Base-by-base conservation (phyloP, 768 basidiomycete species). In the Trametes meyenii region DNA sequence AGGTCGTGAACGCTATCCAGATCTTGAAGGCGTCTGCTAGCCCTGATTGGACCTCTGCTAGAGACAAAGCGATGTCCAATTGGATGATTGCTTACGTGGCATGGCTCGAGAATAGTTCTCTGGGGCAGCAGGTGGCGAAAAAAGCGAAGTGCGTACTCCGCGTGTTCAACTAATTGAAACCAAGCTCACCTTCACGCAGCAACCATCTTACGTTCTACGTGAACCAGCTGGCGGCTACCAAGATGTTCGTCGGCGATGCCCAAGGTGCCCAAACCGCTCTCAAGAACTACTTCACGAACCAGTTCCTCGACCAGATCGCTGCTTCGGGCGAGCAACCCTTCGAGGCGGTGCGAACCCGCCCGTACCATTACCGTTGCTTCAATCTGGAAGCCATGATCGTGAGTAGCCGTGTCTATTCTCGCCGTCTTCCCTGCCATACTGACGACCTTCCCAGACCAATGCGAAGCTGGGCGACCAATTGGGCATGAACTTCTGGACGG, bases 331-430 rank as follows among this genome's bases (percentile, higher is more conserved):
- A 85, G 66, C 82, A 85, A 69, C 85, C 84, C 7, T 79, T 84
- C 50, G 85, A 85, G 68, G 78, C 82, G 3, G 74, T 80, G 17
- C 79, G 85, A 17, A 81, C 83, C 5, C 74, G 81, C 13, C 84
- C 85, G 5, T 82, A 69, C 66, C 85, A 85, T 66, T 86, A 86
- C 67, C 78, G 84, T 7, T 78, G 76, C 50, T 86, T 84, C 75
- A 85, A 85, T 64, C 70, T 85, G 10, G 83, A 84, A 60, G 85
- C 83, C 0, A 71, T 85, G 73, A 81, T 84, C 62, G 83, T 82
- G 62, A 77, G 81, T 69, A 40, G 12, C 23, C 23, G 26, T 2
- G 13, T 13, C 23, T 29, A 42, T 10, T n/a, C 24, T 23, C 16
- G 23, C 42, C 12, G 8, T 8, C 29, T 33, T 33, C 29, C 29